A percentile compares a stretch with the other conserved stretches of the same genome.
These are phyloP conservation scores for Amanita rimosa DNA, from an alignment of 768 basidiomycete species.

Conservation along the genomic window DNA sequence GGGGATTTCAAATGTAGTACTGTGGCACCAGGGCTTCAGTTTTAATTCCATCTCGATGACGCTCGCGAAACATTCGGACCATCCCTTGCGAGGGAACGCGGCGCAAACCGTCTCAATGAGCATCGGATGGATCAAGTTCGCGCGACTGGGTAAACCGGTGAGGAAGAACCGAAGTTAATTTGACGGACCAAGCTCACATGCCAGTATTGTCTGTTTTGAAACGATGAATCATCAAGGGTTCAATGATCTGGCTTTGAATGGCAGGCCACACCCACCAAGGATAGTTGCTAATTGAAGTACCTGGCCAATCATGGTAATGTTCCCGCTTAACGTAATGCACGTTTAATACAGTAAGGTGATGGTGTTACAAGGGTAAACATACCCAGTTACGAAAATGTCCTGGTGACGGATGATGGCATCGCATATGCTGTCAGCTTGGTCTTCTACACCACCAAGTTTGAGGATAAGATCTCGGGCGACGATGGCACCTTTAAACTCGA, in stretches of 20 bases:
- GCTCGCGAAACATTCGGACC: slow-evolving; percentile 30
- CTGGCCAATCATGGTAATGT: slow-evolving; percentile 40
- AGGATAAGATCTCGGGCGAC: slow-evolving; percentile 38
- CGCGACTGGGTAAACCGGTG: slow-evolving; percentile 19
- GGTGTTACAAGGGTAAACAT: slow-evolving; percentile 5
- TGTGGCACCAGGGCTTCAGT: slow-evolving; percentile 40
- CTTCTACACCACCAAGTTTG: slow-evolving; percentile 27
- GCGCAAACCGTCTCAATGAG: slow-evolving; percentile 29
- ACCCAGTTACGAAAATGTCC: slow-evolving; percentile 35
- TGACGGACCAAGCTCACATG: slow-evolving; percentile 18
- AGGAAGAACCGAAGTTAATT: neutral
- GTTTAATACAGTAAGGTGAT: neutral
- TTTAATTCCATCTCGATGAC: slow-evolving; percentile 33
- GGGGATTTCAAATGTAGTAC: slow-evolving; percentile 34
- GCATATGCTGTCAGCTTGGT: slow-evolving; percentile 41
- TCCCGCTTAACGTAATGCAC: slow-evolving; percentile 21
- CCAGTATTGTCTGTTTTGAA: slow-evolving; percentile 28
- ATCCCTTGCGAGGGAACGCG: slow-evolving; percentile 31
- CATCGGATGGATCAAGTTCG: slow-evolving; percentile 28
- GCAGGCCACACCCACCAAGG: slow-evolving; percentile 20
- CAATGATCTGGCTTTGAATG: neutral
- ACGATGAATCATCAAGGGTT: slow-evolving; percentile 3
- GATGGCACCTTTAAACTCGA: slow-evolving; percentile 46
- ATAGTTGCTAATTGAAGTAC: slow-evolving; percentile 38
- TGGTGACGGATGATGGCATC: slow-evolving; percentile 41